A percentile compares a stretch with the other conserved stretches of the same genome.
Evolutionary conservation across 2,329 filamentous ascomycete species (phyloP).

Genomic region (Periconia sp.): DNA sequence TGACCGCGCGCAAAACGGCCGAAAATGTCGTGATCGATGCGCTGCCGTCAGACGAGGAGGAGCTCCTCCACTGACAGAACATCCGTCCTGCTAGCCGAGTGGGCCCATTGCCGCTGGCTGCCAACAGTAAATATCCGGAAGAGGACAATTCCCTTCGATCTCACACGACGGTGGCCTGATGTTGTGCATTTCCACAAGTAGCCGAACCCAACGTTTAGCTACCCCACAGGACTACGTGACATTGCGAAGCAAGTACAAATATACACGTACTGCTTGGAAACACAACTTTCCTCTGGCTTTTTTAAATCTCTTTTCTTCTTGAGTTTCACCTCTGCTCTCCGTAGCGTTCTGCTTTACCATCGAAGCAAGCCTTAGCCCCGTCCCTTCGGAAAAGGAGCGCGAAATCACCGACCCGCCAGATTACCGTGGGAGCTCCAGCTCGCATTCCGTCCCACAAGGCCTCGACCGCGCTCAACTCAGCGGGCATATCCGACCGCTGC

Average conservation of each 20-base stretch:
- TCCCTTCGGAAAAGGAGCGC: neutral
- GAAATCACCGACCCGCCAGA: neutral
- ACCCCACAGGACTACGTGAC: constrained; percentile 10
- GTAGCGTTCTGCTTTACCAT: no score
- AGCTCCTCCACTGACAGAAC: neutral
- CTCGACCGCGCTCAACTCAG: constrained; percentile 2
- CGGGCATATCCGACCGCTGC: constrained; percentile 11
- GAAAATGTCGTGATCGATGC: constrained; percentile 17
- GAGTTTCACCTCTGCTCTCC: neutral
- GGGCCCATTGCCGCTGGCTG: no score
- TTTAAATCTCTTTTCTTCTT: neutral
- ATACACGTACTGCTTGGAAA: neutral
- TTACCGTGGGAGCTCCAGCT: neutral
- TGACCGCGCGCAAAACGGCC: constrained; percentile 2
- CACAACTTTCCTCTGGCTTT: neutral
- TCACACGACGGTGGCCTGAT: constrained; percentile 23
- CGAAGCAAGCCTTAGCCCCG: no score
- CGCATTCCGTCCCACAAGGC: constrained; percentile 1
- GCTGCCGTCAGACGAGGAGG: constrained; percentile 5
- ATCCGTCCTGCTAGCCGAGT: no score
- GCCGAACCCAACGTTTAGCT: neutral
- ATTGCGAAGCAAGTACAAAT: neutral
- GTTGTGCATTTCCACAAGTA: neutral
- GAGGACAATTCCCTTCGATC: no score
- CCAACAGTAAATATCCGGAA: no score